Conservation (phyloP, 352 stramenopile genomes). For the Phytopythium chamaehyphon region DNA sequence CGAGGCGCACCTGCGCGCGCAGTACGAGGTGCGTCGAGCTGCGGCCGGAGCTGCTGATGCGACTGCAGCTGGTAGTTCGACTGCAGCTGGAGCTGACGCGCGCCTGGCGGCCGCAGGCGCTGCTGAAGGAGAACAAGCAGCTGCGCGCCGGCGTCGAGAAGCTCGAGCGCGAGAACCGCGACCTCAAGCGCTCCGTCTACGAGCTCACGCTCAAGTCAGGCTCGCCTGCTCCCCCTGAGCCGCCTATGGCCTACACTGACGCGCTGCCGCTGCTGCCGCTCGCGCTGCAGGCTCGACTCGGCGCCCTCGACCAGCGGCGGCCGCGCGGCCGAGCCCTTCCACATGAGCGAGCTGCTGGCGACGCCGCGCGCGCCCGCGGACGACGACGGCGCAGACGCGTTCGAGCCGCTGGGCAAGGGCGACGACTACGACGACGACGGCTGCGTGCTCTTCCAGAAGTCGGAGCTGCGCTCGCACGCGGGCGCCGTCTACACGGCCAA, state of each 20-base stretch:
- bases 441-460: constrained; percentile 79
- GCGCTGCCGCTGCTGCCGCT: constrained; percentile 5
- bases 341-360: constrained; percentile 63
- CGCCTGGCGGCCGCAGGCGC: constrained; percentile 22
- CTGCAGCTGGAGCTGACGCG: too few species aligned
- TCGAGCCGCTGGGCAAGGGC: constrained; percentile 41
- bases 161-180: constrained; percentile 85
- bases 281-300: constrained; percentile 70
- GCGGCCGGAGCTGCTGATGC: neutral
- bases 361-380: constrained; percentile 26
- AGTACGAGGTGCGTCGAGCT: constrained; percentile 63
- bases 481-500: constrained; percentile 86
- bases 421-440: constrained; percentile 59
- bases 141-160: constrained; percentile 80
- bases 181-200: constrained; percentile 90
- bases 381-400: constrained; percentile 28
- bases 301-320: constrained; percentile 29
- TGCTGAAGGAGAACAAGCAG: constrained; percentile 85
- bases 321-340: constrained; percentile 53
- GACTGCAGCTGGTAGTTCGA: neutral
- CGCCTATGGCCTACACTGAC: neutral
- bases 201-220: constrained; percentile 85
- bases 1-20: constrained; percentile 71
- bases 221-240: neutral
- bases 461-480: constrained; percentile 65